Base-by-base conservation (phyloP, 805 yeast species). In the Ogataea methanolica region DNA sequence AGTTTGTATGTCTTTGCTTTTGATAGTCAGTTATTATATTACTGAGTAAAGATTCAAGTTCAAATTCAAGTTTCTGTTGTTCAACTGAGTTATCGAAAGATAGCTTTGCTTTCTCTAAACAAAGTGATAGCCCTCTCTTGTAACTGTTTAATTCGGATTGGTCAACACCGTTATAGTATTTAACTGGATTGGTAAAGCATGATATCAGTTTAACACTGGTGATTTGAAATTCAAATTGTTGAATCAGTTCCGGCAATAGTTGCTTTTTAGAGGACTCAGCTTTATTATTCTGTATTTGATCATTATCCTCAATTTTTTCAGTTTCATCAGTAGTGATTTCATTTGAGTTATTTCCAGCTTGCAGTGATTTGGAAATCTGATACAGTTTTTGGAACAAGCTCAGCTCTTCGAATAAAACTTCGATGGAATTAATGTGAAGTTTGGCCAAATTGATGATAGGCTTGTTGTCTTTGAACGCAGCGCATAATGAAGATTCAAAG, bases 171-270 rank as follows among this genome's bases (percentile, higher is more conserved):
- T 55, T 55, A 47, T 57, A 66, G 45, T 54, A 64, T 34, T 54
- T 54, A 7, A 65, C 56, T 5, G 69, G 70, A 40, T 54, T 62
- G n/a, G 38, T 22, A 39, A 65, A 66, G 40, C 67, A 62, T 2
- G 65, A 46, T 7, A 57, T 46, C 23, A 65, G 42, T 16, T 46
- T 56, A 19, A 63, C 16, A 5, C 41, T 33, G 19, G 51, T 44
- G 26, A 63, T 33, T 4, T 36, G 37, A 15, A 54, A 46, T 7
- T 45, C 45, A 5, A 50, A 33, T 23, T 33, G 26, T 23, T 45
- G 53, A 23, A 57, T 39, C 12, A 50, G 5, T 3, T 21, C 33
- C 12, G 42, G 36, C 8, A 43, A n/a, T 33, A 38, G n/a, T 12
- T 29, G 12, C 15, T 36, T 15, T 23, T 19, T 6, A 7, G 8